Percentiles rank a stretch among this genome's conserved stretches.
Evolutionary conservation across 108 stramenopile species (phyloP).

Genomic region (Discostella pseudostelligera): DNA sequence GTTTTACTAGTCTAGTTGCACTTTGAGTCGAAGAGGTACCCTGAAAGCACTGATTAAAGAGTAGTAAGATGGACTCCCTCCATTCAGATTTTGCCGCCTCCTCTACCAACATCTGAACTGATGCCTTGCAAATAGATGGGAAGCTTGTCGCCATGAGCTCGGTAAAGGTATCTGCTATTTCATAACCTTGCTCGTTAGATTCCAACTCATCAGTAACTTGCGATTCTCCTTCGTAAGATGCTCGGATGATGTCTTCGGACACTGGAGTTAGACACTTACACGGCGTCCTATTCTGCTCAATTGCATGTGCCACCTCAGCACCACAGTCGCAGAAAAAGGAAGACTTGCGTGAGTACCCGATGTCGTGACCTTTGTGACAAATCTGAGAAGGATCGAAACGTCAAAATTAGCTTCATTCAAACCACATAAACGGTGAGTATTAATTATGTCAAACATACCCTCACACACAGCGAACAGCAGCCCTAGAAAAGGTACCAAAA

Average conservation of each 20-base stretch:
- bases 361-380: conserved; percentile 86
- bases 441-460: conserved; percentile 14
- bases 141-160: conserved; percentile 22
- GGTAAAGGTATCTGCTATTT: conserved; percentile 8
- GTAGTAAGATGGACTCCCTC: conserved; percentile 24
- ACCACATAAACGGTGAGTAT: too few species aligned
- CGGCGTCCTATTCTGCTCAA: conserved; percentile 42
- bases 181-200: background rate
- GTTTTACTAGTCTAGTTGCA: background rate
- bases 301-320: conserved; percentile 53
- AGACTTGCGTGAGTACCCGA: conserved; percentile 72
- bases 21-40: background rate
- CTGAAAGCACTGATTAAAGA: conserved; percentile 24
- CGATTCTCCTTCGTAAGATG: conserved; percentile 27
- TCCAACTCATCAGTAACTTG: background rate
- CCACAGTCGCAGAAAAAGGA: conserved; percentile 92
- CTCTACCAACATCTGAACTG: conserved; percentile 26
- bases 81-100: conserved; percentile 33
- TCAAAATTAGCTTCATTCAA: too few species aligned
- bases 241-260: conserved; percentile 25
- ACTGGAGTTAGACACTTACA: conserved; percentile 72
- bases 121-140: conserved; percentile 21
- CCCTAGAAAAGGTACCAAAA: conserved; percentile 28
- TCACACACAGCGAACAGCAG: conserved; percentile 79
- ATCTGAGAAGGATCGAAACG: too few species aligned